Conservation (phyloP, 2,329 filamentous ascomycete species). For the Ascochyta viciae-villosae region DNA sequence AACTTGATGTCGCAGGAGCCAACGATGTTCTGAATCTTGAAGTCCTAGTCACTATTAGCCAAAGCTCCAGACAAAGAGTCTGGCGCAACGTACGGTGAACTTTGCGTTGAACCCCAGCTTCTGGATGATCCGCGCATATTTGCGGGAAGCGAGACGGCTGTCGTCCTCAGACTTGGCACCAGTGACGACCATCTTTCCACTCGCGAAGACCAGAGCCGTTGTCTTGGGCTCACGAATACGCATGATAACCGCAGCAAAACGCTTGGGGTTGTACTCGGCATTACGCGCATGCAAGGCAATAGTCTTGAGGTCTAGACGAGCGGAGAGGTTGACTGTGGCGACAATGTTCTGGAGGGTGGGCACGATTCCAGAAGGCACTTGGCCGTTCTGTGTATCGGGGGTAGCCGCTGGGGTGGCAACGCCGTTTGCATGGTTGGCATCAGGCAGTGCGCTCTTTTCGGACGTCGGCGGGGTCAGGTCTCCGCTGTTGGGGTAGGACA, state of each 20-base stretch:
- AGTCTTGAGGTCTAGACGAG: constrained; percentile 96
- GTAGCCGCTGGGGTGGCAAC: constrained; percentile 92
- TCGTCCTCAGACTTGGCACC: constrained; percentile 98
- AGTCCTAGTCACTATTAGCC: constrained; percentile 63
- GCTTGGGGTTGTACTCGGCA: constrained; percentile 98
- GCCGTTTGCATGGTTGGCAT: constrained; percentile 64
- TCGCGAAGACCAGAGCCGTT: constrained; percentile 96
- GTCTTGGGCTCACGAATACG: constrained; percentile 99
- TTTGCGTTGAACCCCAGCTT: constrained; percentile 99
- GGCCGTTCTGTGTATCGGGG: constrained; percentile 74
- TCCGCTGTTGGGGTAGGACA: constrained; percentile 84
- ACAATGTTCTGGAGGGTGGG: constrained; percentile 76
- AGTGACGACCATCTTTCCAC: constrained; percentile 99
- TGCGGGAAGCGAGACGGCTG: constrained; percentile 93
- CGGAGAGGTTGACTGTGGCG: constrained; percentile 99
- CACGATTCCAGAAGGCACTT: constrained; percentile 71
- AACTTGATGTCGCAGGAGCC: constrained; percentile 99
- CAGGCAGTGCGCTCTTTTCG: constrained; percentile 68
- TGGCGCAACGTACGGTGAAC: constrained; percentile 69
- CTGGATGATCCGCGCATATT: constrained; percentile 99
- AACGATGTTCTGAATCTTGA: constrained; percentile 97
- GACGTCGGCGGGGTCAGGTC: constrained; percentile 83
- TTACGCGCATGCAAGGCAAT: constrained; percentile 98
- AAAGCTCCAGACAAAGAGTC: constrained; percentile 17
- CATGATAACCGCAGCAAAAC: constrained; percentile 99